Conservation (phyloP, 2,329 filamentous ascomycete genomes). For the Aspergillus sp. region DNA sequence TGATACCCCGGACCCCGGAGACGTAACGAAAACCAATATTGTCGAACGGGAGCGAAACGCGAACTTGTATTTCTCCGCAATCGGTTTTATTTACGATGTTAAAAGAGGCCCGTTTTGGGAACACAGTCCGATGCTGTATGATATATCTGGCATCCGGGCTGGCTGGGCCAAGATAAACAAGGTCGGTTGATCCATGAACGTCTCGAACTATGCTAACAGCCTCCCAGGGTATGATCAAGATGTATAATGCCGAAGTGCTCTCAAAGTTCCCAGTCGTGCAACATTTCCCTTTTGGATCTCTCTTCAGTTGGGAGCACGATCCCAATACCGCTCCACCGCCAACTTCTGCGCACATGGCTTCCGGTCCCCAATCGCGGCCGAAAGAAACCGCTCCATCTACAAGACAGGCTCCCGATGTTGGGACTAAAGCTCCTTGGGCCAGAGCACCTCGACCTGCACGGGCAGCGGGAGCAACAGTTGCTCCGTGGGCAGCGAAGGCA, state of each 20-base stretch:
- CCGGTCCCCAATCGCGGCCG: slow-evolving; percentile 16
- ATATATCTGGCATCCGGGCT: slow-evolving; percentile 80
- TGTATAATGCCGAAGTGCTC: slow-evolving; percentile 95
- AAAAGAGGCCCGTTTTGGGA: slow-evolving; percentile 97
- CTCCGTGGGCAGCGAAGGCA: slow-evolving; percentile 21
- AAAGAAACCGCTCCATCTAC: slow-evolving; percentile 11
- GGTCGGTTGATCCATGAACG: no score
- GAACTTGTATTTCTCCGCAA: slow-evolving; percentile 89
- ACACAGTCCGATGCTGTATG: slow-evolving; percentile 87
- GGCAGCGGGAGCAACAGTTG: slow-evolving; percentile 17
- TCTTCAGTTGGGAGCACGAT: slow-evolving; percentile 69
- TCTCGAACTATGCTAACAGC: no score
- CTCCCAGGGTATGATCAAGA: slow-evolving; percentile 92
- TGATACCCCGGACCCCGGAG: slow-evolving; percentile 60
- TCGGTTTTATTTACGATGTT: slow-evolving; percentile 95
- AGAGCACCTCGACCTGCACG: slow-evolving; percentile 12
- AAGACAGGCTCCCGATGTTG: slow-evolving; percentile 10
- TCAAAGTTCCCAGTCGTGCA: slow-evolving; percentile 98
- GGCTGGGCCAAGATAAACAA: slow-evolving; percentile 99
- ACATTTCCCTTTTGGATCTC: slow-evolving; percentile 74
- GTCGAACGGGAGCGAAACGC: slow-evolving; percentile 56
- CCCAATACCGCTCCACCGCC: slow-evolving; percentile 46
- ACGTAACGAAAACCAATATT: slow-evolving; percentile 55
- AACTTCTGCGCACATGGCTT: slow-evolving; percentile 46
- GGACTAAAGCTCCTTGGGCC: slow-evolving; percentile 30